Percentiles rank a stretch among this genome's conserved stretches.
Evolutionary conservation across 352 stramenopile genomes (phyloP).

Genomic region (Pythium biforme): DNA sequence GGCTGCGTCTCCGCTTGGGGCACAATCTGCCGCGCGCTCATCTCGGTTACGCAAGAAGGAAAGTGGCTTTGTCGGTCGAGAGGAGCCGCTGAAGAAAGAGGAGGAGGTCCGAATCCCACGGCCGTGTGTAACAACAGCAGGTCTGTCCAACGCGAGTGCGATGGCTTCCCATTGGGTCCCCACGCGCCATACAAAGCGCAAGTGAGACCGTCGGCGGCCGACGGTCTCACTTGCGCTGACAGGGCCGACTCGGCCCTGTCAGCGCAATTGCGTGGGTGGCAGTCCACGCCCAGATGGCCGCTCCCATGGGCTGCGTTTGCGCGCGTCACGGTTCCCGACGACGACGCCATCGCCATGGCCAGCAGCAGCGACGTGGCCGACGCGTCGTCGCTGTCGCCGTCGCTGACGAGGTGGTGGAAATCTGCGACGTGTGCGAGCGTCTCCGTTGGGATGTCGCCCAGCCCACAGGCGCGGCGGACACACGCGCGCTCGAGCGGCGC

Average conservation of each 20-base stretch:
- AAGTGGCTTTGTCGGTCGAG: neutral
- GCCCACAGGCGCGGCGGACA: conserved; percentile 1
- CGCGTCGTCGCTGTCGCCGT: neutral
- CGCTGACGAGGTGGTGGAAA: too few relatives aligned
- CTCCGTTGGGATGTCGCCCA: neutral
- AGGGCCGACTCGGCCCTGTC: too few relatives aligned
- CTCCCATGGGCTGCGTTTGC: too few relatives aligned
- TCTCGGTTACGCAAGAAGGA: conserved; percentile 1
- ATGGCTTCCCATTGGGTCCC: conserved; percentile 6
- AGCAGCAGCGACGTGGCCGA: neutral
- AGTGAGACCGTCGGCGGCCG: conserved; percentile 1
- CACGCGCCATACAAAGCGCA: neutral
- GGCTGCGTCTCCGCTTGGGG: conserved; percentile 2
- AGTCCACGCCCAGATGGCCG: neutral
- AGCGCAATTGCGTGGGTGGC: neutral
- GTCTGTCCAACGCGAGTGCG: neutral
- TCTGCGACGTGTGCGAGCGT: conserved; percentile 10
- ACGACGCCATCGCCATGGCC: neutral
- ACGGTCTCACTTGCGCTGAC: neutral
- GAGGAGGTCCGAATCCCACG: neutral
- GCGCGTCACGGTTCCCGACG: neutral
- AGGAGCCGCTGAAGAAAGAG: neutral
- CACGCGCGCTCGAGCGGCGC: conserved; percentile 13
- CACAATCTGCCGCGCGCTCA: conserved; percentile 17
- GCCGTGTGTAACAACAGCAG: conserved; percentile 1